Evolutionary conservation across 2,329 filamentous ascomycete genomes (phyloP).

Genomic region (Sporothrix inflata): DNA sequence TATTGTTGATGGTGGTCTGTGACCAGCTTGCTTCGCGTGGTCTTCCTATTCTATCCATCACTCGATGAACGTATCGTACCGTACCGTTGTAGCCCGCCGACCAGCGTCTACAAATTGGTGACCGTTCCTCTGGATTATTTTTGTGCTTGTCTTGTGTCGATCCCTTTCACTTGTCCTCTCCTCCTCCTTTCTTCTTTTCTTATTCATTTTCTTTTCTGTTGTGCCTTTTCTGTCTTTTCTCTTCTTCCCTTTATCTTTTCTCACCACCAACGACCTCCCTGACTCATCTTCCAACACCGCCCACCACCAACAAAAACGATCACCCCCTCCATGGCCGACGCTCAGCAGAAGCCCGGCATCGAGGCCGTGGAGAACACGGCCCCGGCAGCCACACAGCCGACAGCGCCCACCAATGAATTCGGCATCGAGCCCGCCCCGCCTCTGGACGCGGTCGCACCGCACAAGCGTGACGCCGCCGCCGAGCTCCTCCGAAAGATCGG

Average conservation of each 20-base stretch:
- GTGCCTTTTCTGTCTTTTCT: too few relatives aligned
- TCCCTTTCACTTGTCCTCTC: background rate
- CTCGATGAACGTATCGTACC: background rate
- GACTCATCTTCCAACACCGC: background rate
- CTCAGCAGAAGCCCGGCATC: slow-evolving; percentile 29
- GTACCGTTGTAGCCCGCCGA: background rate
- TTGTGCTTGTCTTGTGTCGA: background rate
- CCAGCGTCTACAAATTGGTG: background rate
- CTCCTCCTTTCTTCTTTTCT: too few relatives aligned
- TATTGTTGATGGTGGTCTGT: slow-evolving; percentile 9
- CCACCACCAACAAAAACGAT: background rate
- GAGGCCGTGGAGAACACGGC: slow-evolving; percentile 28
- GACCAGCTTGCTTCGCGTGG: background rate
- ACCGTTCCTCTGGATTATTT: background rate
- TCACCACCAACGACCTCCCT: background rate
- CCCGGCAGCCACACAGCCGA: background rate
- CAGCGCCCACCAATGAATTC: background rate
- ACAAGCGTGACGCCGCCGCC: slow-evolving; percentile 32
- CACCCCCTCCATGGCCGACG: slow-evolving; percentile 18
- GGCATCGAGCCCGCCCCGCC: slow-evolving; percentile 29
- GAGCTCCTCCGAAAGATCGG: slow-evolving; percentile 34
- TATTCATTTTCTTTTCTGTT: too few relatives aligned
- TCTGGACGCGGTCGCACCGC: background rate
- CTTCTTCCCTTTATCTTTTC: background rate
- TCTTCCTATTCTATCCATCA: background rate